Conservation (phyloP, 306 rosid genomes). For the Pueraria montana region DNA sequence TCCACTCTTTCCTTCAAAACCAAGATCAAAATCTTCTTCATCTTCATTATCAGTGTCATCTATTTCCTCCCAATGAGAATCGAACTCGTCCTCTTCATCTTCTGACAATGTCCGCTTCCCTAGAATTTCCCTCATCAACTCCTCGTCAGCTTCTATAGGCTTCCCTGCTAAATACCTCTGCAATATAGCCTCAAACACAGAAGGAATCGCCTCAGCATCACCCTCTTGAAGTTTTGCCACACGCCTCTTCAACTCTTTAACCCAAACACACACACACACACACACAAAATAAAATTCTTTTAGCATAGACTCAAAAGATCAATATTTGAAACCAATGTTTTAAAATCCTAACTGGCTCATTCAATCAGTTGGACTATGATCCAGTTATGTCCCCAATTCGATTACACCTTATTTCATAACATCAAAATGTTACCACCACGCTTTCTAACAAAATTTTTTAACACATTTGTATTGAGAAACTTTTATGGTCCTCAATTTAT, state of each 20-base stretch:
- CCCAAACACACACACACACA: not conserved
- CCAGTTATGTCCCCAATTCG: not conserved
- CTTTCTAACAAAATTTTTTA: not conserved
- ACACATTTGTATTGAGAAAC: not conserved
- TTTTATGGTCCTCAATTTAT: not conserved
- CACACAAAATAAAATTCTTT: not conserved
- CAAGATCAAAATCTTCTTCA: slow-evolving; percentile 45
- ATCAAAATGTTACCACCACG: not conserved
- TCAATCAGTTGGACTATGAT: not conserved
- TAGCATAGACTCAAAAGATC: not conserved
- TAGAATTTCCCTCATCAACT: slow-evolving; percentile 67
- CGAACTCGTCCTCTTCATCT: slow-evolving; percentile 49
- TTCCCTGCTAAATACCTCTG: slow-evolving; percentile 67
- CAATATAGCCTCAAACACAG: slow-evolving; percentile 77
- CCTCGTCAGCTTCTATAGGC: slow-evolving; percentile 63
- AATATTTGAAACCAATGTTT: not conserved
- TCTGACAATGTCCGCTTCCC: slow-evolving; percentile 47
- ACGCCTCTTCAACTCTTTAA: slow-evolving; percentile 68
- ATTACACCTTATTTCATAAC: not conserved
- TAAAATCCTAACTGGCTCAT: not conserved
- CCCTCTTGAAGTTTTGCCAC: slow-evolving; percentile 69
- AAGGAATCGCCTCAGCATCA: slow-evolving; percentile 68
- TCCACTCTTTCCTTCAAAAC: slow-evolving; percentile 47
- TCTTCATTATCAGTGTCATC: slow-evolving; percentile 46
- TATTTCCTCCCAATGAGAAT: slow-evolving; percentile 45